A percentile compares a stretch with the other conserved stretches of the same genome.
Conservation (phyloP, 495 filamentous ascomycete genomes). For the Clavariopsis aquatica region DNA sequence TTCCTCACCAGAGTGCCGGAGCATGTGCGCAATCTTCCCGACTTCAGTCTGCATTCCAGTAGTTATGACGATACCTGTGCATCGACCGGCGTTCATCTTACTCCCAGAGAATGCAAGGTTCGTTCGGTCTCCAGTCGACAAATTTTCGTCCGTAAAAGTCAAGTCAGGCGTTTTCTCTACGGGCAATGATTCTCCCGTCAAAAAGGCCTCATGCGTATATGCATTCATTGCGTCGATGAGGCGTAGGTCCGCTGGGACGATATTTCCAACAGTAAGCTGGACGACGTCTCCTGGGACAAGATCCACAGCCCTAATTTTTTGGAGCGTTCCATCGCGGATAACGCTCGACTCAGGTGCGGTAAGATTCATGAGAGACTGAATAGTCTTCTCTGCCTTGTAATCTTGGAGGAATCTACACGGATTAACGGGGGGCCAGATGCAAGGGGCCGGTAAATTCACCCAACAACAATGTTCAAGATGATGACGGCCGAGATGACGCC, state of each 20-base stretch:
- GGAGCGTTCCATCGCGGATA: conserved; percentile 66
- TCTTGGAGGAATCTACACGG: conserved; percentile 68
- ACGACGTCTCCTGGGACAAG: conserved; percentile 77
- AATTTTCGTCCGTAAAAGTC: conserved; percentile 44
- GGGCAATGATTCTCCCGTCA: conserved; percentile 73
- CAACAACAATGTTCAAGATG: conserved; percentile 71
- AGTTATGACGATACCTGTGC: conserved; percentile 62
- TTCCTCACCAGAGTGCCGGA: conserved; percentile 52
- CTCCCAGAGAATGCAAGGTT: conserved; percentile 74
- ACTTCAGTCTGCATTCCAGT: conserved; percentile 72
- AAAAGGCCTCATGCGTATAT: conserved; percentile 69
- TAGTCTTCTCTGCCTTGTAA: conserved; percentile 80
- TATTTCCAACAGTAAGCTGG: conserved; percentile 62
- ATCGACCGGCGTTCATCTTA: conserved; percentile 66
- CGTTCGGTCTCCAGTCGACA: conserved; percentile 64
- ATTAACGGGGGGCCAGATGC: background rate
- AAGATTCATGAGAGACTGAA: conserved; percentile 73
- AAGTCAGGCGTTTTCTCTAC: conserved; percentile 54
- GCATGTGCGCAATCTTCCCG: conserved; percentile 65
- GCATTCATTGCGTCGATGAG: conserved; percentile 67
- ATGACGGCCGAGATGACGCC: conserved; percentile 58
- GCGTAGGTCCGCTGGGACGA: conserved; percentile 67
- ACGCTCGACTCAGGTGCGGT: conserved; percentile 76
- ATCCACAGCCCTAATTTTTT: conserved; percentile 66
- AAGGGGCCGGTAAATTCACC: conserved; percentile 44